These are phyloP conservation scores for Sordariomycetes sp. DNA, from an alignment of 2,329 filamentous ascomycete species.

Conservation along the genomic window DNA sequence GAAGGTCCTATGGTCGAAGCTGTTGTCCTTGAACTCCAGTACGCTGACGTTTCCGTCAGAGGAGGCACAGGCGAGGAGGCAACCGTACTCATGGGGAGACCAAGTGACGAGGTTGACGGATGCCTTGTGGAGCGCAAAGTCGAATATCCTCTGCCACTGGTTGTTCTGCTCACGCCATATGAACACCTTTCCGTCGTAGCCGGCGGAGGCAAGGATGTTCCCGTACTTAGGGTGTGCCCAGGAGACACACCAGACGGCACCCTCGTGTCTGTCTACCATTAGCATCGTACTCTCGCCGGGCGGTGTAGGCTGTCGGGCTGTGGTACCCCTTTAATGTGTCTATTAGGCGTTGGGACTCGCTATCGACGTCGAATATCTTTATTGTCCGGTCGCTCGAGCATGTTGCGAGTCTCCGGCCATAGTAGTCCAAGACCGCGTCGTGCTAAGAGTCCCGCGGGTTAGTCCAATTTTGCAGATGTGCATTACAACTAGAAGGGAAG, in stretches of 20 bases:
- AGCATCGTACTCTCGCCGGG: not conserved
- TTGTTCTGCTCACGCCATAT: constrained; percentile 87
- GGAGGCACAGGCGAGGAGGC: constrained; percentile 85
- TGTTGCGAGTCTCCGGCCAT: constrained; percentile 87
- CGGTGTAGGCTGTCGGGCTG: not conserved
- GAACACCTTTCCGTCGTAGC: constrained; percentile 95
- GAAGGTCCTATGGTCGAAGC: constrained; percentile 81
- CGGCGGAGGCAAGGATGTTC: constrained; percentile 89
- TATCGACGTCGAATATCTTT: constrained; percentile 98
- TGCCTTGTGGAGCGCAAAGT: constrained; percentile 86
- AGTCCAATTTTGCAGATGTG: not conserved
- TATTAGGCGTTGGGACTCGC: constrained; percentile 74
- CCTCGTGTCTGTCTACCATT: constrained; percentile 66
- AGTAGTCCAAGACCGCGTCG: constrained; percentile 97
- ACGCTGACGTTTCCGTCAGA: constrained; percentile 90
- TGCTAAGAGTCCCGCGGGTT: constrained; percentile 40
- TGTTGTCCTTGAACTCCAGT: constrained; percentile 93
- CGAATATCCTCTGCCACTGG: constrained; percentile 77
- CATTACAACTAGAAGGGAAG: constrained; percentile 11
- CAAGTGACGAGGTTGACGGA: constrained; percentile 94
- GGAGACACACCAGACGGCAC: constrained; percentile 92
- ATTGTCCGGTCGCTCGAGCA: constrained; percentile 98
- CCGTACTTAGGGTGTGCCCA: constrained; percentile 99
- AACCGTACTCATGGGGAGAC: constrained; percentile 94
- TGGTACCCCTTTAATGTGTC: constrained; percentile 89